phyloP scores from a whole-genome alignment of 768 basidiomycete genomes.

The Lactarius deliciosus region DNA sequence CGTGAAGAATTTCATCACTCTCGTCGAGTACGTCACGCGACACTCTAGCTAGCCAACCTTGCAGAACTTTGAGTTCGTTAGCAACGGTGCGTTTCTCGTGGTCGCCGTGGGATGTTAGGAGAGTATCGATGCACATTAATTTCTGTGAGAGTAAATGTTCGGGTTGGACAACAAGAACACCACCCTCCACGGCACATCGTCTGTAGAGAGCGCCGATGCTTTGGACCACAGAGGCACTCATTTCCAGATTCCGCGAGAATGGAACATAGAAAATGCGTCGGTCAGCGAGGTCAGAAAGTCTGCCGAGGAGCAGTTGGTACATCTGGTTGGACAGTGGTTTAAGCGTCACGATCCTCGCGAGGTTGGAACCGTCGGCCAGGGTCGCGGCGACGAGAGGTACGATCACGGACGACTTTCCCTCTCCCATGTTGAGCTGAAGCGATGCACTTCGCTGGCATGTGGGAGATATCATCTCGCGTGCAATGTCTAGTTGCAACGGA shows the following conservation, averaged over 20 bases:
- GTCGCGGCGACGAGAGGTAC: slow-evolving; percentile 44
- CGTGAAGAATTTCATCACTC: slow-evolving; percentile 42
- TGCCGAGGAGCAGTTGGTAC: slow-evolving; percentile 46
- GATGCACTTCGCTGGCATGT: slow-evolving; percentile 38
- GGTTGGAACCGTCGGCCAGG: slow-evolving; percentile 44
- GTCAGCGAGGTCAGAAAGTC: slow-evolving; percentile 46
- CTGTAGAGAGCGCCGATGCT: slow-evolving; percentile 38
- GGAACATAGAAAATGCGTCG: slow-evolving; percentile 51
- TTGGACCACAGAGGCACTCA: slow-evolving; percentile 23
- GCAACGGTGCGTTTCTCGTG: background rate
- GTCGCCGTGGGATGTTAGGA: slow-evolving; percentile 27
- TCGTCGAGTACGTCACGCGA: slow-evolving; percentile 27
- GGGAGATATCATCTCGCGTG: slow-evolving; percentile 49
- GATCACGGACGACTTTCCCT: slow-evolving; percentile 55
- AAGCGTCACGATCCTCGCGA: slow-evolving; percentile 50
- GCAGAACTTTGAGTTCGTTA: background rate
- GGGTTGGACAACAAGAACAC: slow-evolving; percentile 50
- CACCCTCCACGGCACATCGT: slow-evolving; percentile 41
- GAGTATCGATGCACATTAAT: slow-evolving; percentile 45
- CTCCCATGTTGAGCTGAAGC: slow-evolving; percentile 60
- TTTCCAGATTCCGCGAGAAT: slow-evolving; percentile 45
- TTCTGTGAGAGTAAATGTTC: slow-evolving; percentile 54
- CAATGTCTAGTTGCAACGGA: slow-evolving; percentile 43
- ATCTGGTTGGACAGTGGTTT: slow-evolving; percentile 49
- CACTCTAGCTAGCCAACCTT: background rate